phyloP scores from a whole-genome alignment of 2,329 filamentous ascomycete species.

The Coniochaeta ligniaria region DNA sequence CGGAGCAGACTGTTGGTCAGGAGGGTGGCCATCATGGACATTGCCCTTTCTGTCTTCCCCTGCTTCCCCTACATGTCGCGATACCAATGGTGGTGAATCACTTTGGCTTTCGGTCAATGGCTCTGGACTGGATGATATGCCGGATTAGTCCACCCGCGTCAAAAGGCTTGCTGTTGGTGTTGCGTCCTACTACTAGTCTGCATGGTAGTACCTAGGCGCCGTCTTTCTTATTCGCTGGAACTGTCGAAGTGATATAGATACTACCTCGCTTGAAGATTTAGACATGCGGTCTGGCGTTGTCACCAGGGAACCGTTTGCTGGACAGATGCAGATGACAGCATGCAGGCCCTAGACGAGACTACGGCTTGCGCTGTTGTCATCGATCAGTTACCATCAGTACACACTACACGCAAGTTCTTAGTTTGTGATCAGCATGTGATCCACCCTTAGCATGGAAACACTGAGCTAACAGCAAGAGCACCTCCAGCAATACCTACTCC shows the following conservation, averaged over 20 bases:
- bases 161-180: background rate
- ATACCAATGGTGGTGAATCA: background rate
- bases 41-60: too few species aligned
- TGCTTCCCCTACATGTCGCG: background rate
- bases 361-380: background rate
- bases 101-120: background rate
- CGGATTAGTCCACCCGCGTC: background rate
- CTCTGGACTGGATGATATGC: background rate
- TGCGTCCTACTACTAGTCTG: background rate
- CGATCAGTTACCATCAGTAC: too few species aligned
- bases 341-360: background rate
- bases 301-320: background rate
- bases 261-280: background rate
- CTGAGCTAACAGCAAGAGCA: too few species aligned
- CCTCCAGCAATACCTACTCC: too few species aligned
- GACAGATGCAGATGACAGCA: background rate
- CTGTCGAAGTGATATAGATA: background rate
- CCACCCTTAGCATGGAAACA: too few species aligned
- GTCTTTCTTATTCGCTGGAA: background rate
- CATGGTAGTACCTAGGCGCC: background rate
- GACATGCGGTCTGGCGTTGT: background rate
- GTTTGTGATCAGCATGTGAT: too few species aligned
- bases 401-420: too few species aligned
- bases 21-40: background rate
- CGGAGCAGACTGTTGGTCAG: background rate